Evolutionary conservation across 1,139 yeast genomes (phyloP).

Genomic region (Yamadazyma taylorii): DNA sequence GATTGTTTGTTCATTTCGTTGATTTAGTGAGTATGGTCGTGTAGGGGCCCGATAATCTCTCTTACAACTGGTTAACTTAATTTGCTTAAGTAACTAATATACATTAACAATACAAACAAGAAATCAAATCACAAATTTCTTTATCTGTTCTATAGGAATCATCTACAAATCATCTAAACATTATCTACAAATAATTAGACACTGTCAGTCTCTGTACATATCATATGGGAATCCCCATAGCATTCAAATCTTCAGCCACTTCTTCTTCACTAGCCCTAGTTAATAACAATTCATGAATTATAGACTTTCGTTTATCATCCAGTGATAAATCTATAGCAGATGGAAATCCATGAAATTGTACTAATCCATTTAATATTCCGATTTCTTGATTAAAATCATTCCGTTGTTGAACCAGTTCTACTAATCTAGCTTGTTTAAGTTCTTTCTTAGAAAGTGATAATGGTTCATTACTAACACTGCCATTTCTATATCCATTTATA

Average conservation of each 20-base stretch:
- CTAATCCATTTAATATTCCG: conserved; percentile 56
- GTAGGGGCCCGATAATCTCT: background rate
- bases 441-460: conserved; percentile 31
- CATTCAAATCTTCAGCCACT: conserved; percentile 55
- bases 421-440: conserved; percentile 37
- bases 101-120: conserved; percentile 1
- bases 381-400: conserved; percentile 56
- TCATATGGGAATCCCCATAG: conserved; percentile 45
- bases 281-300: conserved; percentile 38
- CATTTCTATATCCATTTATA: conserved; percentile 8
- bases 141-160: too few species aligned
- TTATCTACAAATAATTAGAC: too few species aligned
- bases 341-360: conserved; percentile 64
- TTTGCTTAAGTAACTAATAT: too few species aligned
- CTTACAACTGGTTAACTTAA: too few species aligned
- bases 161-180: too few species aligned
- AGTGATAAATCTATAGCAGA: conserved; percentile 52
- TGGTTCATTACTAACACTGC: background rate
- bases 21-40: too few species aligned
- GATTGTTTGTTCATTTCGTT: background rate
- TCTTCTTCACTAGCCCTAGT: conserved; percentile 61
- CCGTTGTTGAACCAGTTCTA: conserved; percentile 53
- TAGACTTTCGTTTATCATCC: conserved; percentile 17
- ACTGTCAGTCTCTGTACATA: too few species aligned
- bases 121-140: too few species aligned